Conservation (phyloP, 148 eudicot genomes). For the Vaccinium darrowii region DNA sequence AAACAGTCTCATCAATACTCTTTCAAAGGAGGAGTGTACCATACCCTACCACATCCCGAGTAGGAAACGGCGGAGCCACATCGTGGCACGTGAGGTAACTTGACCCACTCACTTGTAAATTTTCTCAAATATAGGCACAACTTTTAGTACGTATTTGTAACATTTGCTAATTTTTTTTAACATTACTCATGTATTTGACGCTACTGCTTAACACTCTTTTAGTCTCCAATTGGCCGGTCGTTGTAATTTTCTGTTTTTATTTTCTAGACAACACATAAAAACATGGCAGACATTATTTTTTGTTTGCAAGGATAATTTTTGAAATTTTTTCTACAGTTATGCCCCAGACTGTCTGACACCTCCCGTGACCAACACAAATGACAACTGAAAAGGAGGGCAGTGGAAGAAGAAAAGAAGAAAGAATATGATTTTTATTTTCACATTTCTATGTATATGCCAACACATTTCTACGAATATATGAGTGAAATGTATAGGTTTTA, state of each 20-base stretch:
- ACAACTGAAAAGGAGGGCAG: background rate
- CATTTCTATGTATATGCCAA: too few species aligned
- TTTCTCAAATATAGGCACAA: too few species aligned
- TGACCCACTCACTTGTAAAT: too few species aligned
- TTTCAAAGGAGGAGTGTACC: background rate
- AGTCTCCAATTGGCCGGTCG: background rate
- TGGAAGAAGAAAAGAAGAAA: background rate
- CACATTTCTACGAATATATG: background rate
- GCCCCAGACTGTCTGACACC: conserved; percentile 14
- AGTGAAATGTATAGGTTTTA: background rate
- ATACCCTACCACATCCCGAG: background rate
- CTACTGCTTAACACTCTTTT: too few species aligned
- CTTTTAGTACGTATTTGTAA: too few species aligned
- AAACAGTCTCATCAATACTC: background rate
- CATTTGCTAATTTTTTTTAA: too few species aligned
- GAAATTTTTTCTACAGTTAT: background rate
- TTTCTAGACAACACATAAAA: background rate
- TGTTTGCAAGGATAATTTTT: background rate
- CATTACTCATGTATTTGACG: too few species aligned
- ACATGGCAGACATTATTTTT: background rate
- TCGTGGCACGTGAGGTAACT: too few species aligned
- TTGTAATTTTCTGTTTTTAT: background rate
- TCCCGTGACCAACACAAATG: conserved; percentile 12
- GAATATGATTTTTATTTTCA: background rate
- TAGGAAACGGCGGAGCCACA: background rate